Base-by-base conservation (phyloP, 306 rosid species). In the Vachellia collinsii region DNA sequence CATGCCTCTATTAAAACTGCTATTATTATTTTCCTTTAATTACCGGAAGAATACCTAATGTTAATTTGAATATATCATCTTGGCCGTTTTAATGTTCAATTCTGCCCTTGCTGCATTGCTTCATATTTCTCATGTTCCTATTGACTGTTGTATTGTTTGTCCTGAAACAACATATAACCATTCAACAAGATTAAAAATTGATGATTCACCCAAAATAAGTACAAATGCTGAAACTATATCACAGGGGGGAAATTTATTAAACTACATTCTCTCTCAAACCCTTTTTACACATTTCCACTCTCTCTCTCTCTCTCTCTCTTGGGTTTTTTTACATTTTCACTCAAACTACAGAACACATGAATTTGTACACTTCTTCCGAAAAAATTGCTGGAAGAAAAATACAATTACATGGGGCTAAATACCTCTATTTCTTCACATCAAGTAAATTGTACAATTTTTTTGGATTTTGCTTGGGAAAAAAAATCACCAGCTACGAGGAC, bases 401-500 rank as follows among this genome's bases (percentile, higher is more conserved):
- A 61, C 39, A 43, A 70, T 70, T 23, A 0, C 11, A 34, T 0
- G 47, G 0, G 16, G 5, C 47, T 11, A 11, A 70, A 70, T 39
- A 38, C 51, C 74, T 2, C 51, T 23, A n/a, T n/a, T 29, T 29
- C 34, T 29, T 29, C 34, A 29, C 34, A 29, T 2, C 34, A 29
- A 29, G 34, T 29, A 29, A 29, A 29, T 29, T 29, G 34, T 29
- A 29, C 34, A 29, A 29, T 29, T 67, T 29, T 29, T 29, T 29
- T 29, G 34, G 34, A 29, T 29, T 29, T 69, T 0, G n/a, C 50
- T 10, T 0, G 11, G 37, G 7, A 11, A 41, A 37, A 64, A 65
- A 17, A 67, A 4, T 73, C 47, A 87, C 7, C 73, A 76, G 79
- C 88, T 81, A 11, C 51, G 81, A 71, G 76, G 53, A 79, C 85